Percentiles rank a stretch among this genome's conserved stretches.
Evolutionary conservation across 192 early-diverging fungal species (phyloP).

Genomic region (Coemansia sp.): DNA sequence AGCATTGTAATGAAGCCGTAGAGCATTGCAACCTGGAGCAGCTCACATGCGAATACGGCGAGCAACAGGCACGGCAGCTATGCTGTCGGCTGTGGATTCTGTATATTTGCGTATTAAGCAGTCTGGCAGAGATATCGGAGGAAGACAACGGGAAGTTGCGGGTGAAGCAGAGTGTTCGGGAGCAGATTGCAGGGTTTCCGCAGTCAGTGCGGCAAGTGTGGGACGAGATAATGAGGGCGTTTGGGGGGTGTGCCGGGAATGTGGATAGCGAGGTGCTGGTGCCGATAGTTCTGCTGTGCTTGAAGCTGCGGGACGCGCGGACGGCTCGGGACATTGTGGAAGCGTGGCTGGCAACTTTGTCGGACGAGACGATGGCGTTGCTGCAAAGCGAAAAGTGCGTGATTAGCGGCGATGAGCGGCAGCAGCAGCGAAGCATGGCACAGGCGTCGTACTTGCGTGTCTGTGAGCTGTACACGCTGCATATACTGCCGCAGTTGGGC

Average conservation of each 20-base stretch:
- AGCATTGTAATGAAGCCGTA: slow-evolving; percentile 28
- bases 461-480: slow-evolving; percentile 49
- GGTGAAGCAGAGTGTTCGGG: slow-evolving; percentile 1
- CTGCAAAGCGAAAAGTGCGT: slow-evolving; percentile 11
- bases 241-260: slow-evolving; percentile 39
- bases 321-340: slow-evolving; percentile 47
- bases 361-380: slow-evolving; percentile 37
- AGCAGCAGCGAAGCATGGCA: slow-evolving; percentile 32
- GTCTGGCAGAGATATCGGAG: slow-evolving; percentile 35
- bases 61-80: slow-evolving; percentile 47
- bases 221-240: slow-evolving; percentile 32
- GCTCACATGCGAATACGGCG: slow-evolving; percentile 33
- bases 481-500: slow-evolving; percentile 44
- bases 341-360: slow-evolving; percentile 47
- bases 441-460: slow-evolving; percentile 50
- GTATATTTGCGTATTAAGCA: slow-evolving; percentile 52
- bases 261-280: slow-evolving; percentile 53
- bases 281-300: slow-evolving; percentile 43
- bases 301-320: slow-evolving; percentile 48
- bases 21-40: slow-evolving; percentile 35
- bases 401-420: slow-evolving; percentile 7
- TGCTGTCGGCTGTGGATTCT: slow-evolving; percentile 52
- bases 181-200: slow-evolving; percentile 21
- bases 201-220: slow-evolving; percentile 35
- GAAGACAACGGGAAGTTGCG: slow-evolving; percentile 26